phyloP scores from a whole-genome alignment of 2,329 filamentous ascomycete species.

The Fusarium buxicola region DNA sequence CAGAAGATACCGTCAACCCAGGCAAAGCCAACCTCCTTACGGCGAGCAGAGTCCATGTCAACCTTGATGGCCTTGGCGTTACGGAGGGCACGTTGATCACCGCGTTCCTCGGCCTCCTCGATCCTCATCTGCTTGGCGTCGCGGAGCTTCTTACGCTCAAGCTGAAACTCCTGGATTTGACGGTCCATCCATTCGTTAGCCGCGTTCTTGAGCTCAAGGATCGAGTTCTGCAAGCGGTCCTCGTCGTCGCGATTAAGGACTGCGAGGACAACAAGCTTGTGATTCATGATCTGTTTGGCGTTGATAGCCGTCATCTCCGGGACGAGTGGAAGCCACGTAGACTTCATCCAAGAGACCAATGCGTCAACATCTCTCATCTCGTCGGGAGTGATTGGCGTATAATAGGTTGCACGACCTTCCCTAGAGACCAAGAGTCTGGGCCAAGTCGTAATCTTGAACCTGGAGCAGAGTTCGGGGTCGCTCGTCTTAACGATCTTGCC shows the following conservation, averaged over 20 bases:
- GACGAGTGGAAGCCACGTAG: constrained; percentile 94
- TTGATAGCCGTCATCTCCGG: constrained; percentile 93
- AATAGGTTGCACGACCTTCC: constrained; percentile 91
- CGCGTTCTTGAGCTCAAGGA: constrained; percentile 93
- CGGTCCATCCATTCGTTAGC: constrained; percentile 99
- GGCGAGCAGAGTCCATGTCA: constrained; percentile 87
- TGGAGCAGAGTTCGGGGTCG: constrained; percentile 77
- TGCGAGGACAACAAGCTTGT: constrained; percentile 93
- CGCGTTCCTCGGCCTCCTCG: constrained; percentile 93
- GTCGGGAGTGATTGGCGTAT: constrained; percentile 84
- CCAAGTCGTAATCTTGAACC: constrained; percentile 97
- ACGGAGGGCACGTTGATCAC: constrained; percentile 87
- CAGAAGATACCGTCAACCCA: constrained; percentile 98
- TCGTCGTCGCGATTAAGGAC: constrained; percentile 84
- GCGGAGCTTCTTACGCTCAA: constrained; percentile 91
- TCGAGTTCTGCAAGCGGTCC: constrained; percentile 81
- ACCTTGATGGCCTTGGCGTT: constrained; percentile 92
- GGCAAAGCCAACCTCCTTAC: constrained; percentile 91
- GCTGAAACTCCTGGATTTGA: constrained; percentile 89
- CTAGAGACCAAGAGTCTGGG: constrained; percentile 91
- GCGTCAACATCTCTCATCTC: constrained; percentile 89
- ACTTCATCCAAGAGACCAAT: constrained; percentile 92
- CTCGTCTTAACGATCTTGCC: constrained; percentile 93
- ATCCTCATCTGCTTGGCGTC: constrained; percentile 96
- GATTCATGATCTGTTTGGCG: constrained; percentile 93